phyloP scores from a whole-genome alignment of 768 basidiomycete species.

The Suillus clintonianus region DNA sequence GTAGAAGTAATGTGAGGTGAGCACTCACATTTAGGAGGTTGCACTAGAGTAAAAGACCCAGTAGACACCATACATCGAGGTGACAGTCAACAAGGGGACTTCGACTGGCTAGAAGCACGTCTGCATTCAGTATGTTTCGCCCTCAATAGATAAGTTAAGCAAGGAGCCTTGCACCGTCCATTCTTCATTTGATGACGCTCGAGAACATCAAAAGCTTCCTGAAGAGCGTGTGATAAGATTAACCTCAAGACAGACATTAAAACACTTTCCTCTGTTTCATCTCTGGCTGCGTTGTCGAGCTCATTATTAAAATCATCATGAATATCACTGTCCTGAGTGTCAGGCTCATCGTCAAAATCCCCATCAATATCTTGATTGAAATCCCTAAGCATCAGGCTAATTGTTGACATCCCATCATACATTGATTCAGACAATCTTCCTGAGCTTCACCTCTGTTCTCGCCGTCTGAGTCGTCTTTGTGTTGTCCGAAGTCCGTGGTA shows the following conservation, averaged over 20 bases:
- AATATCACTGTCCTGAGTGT: not conserved
- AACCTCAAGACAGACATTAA: not conserved
- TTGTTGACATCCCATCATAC: too few relatives aligned
- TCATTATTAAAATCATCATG: not conserved
- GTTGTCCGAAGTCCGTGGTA: too few relatives aligned
- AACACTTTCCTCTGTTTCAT: not conserved
- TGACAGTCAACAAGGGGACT: too few relatives aligned
- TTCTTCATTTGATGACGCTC: not conserved
- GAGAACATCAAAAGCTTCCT: not conserved
- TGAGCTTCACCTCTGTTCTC: too few relatives aligned
- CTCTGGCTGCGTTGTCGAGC: not conserved
- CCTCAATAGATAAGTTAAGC: not conserved
- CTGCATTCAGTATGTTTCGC: not conserved
- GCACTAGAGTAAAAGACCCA: not conserved
- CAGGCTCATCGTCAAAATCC: too few relatives aligned
- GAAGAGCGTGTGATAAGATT: not conserved
- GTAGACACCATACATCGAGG: not conserved
- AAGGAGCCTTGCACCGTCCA: not conserved
- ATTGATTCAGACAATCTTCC: too few relatives aligned
- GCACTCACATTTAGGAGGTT: not conserved
- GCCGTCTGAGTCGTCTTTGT: too few relatives aligned
- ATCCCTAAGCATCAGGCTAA: too few relatives aligned
- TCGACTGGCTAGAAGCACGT: not conserved
- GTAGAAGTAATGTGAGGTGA: not conserved
- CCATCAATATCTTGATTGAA: too few relatives aligned